Evolutionary conservation across 2,329 filamentous ascomycete genomes (phyloP), one percentile per base, ranked within the genome.

Genomic region (Cladophialophora psammophila): DNA sequence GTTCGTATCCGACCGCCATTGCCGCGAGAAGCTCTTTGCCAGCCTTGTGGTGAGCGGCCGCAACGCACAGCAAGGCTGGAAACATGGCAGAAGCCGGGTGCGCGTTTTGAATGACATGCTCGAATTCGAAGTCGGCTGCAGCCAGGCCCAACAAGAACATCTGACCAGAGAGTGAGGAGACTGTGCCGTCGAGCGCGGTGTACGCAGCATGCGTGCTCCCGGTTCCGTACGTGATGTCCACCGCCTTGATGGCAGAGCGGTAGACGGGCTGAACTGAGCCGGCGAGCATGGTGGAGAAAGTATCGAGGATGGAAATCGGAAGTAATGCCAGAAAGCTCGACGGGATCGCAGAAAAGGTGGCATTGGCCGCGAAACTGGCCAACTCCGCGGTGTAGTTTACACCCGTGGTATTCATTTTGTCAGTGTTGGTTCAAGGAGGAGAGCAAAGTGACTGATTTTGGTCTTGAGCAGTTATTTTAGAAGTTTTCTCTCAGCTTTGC

Each of bases 61-160:
- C 20, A 1, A 53, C 50, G 50, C 20, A 12, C 1, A 53, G 15
- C 18, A 53, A 9, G 18, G 50, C 50, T 32, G 50, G 50, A 34
- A 53, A 53, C 50, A 53, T 53, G 1, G 50, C 50, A 15, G 50
- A 53, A 26, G 50, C 50, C 9, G 50, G 50, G 10, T 53, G 50
- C 3, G 50, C 50, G 50, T 31, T 31, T 6, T 13, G 13, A 18
- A 53, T n/a, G 10, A 53, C 50, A 34, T 53, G 50, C 50, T 53
- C 50, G 20, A 53, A 53, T 53, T 53, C 50, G 26, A 53, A 53
- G 50, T 53, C 50, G 20, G 18, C 50, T 3, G 50, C 50, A 31
- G 50, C 50, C 3, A 53, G 50, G 20, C 50, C 18, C 20, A 53
- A 13, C 50, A 53, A 34, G 50, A 53, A 53, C 31, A 53, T 53